Evolutionary conservation across 2,329 filamentous ascomycete species (phyloP).

Genomic region (Tolypocladium sp.): DNA sequence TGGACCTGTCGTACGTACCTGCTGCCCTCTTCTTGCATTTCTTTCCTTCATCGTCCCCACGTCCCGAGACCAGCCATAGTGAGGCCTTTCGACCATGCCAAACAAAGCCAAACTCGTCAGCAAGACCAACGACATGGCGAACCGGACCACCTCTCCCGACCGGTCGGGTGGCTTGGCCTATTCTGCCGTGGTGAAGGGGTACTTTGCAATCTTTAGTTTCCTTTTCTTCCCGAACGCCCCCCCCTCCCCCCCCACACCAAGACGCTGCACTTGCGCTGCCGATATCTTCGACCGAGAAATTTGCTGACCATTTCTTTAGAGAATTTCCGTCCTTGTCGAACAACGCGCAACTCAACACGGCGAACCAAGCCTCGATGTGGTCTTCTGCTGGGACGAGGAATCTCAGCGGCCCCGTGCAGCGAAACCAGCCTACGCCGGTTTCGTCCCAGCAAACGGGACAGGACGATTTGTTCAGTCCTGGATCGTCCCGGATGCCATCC

Average conservation of each 20-base stretch:
- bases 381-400: conserved; percentile 39
- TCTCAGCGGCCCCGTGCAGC: conserved; percentile 37
- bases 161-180: conserved; percentile 11
- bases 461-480: conserved; percentile 35
- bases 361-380: conserved; percentile 45
- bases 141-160: conserved; percentile 1
- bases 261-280: background rate
- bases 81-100: conserved; percentile 2
- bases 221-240: background rate
- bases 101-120: conserved; percentile 7
- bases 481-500: conserved; percentile 26
- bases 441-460: conserved; percentile 41
- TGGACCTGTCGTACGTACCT: conserved; percentile 56
- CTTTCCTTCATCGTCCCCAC: background rate
- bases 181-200: conserved; percentile 22
- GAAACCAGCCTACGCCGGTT: conserved; percentile 41
- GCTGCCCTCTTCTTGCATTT: conserved; percentile 4
- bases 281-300: conserved; percentile 32
- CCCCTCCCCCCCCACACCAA: background rate
- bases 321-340: conserved; percentile 60
- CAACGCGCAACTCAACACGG: conserved; percentile 43
- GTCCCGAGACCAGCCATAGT: background rate
- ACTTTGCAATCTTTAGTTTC: conserved; percentile 4
- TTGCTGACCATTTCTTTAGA: conserved; percentile 26
- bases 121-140: conserved; percentile 5